phyloP scores from a whole-genome alignment of 1,284 basidiomycete species.

The Ceratobasidium sp. region DNA sequence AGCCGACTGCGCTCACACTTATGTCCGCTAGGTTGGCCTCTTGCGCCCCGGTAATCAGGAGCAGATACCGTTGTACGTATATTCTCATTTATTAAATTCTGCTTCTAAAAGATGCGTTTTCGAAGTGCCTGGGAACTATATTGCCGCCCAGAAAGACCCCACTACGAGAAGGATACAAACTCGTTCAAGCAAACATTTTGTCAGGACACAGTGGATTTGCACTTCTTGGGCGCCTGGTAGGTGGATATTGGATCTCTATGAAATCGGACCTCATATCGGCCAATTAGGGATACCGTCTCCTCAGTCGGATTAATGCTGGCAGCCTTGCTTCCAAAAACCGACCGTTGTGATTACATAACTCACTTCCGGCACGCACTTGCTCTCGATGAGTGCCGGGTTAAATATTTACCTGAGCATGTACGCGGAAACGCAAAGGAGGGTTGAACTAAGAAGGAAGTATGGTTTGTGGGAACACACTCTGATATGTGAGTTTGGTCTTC shows the following conservation, averaged over 20 bases:
- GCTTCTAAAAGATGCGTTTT: not conserved
- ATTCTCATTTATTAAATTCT: not conserved
- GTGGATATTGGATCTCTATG: not conserved
- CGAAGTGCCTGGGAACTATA: slow-evolving; percentile 56
- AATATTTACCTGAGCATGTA: slow-evolving; percentile 54
- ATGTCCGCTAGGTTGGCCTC: slow-evolving; percentile 48
- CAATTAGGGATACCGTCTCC: slow-evolving; percentile 56
- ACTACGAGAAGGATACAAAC: slow-evolving; percentile 17
- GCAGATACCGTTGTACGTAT: slow-evolving; percentile 52
- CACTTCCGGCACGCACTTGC: slow-evolving; percentile 55
- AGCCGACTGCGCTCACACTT: not conserved
- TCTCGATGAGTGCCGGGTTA: slow-evolving; percentile 54
- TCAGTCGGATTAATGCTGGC: slow-evolving; percentile 49
- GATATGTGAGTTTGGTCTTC: slow-evolving; percentile 47
- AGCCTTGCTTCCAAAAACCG: slow-evolving; percentile 46
- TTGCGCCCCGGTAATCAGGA: slow-evolving; percentile 50
- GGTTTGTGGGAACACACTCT: slow-evolving; percentile 51
- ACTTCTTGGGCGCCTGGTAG: slow-evolving; percentile 55
- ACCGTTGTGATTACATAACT: slow-evolving; percentile 47
- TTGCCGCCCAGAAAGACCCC: too few relatives aligned
- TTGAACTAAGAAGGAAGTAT: slow-evolving; percentile 48
- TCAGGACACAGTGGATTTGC: slow-evolving; percentile 47
- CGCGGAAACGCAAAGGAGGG: not conserved
- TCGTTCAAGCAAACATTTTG: slow-evolving; percentile 54
- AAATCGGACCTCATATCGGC: not conserved